Evolutionary conservation across 805 yeast genomes (phyloP), one percentile per base, ranked within the genome.

Genomic region (Starmerella bombicola): DNA sequence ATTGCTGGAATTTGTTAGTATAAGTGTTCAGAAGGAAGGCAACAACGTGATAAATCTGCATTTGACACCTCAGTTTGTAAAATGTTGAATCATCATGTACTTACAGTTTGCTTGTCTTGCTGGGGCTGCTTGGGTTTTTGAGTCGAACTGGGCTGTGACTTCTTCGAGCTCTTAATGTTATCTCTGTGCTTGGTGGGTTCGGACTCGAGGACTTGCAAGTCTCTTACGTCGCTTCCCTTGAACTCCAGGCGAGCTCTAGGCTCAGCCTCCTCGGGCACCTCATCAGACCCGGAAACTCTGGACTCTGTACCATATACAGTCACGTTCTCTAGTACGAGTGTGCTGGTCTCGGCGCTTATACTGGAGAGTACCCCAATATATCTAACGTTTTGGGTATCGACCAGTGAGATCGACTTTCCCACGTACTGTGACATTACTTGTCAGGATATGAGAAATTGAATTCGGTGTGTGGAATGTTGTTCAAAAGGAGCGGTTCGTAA

Each of bases 401-500:
- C 72, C 58, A 84, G 68, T 20, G 91, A 76, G 52, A 85, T 83
- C 38, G 88, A 78, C 59, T 83, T 83, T 8, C 97, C 97, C 51
- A 85, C 80, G 61, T 79, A 86, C 56, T 85, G 85, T 34, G 96
- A 79, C 97, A 91, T 91, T 13, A n/a, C n/a, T n/a, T n/a, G n/a
- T n/a, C n/a, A n/a, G n/a, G n/a, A n/a, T n/a, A n/a, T n/a, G n/a
- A n/a, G n/a, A n/a, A n/a, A n/a, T n/a, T n/a, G n/a, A n/a, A n/a
- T n/a, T n/a, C n/a, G n/a, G n/a, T n/a, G n/a, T n/a, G n/a, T n/a
- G n/a, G n/a, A n/a, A n/a, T n/a, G n/a, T n/a, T n/a, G n/a, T n/a
- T n/a, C n/a, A n/a, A n/a, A n/a, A n/a, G n/a, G n/a, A n/a, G n/a
- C n/a, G n/a, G n/a, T n/a, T n/a, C n/a, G n/a, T n/a, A n/a, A n/a